These are phyloP conservation scores for Leccinum angustisporum DNA, from an alignment of 1,284 basidiomycete species.

Conservation along the genomic window DNA sequence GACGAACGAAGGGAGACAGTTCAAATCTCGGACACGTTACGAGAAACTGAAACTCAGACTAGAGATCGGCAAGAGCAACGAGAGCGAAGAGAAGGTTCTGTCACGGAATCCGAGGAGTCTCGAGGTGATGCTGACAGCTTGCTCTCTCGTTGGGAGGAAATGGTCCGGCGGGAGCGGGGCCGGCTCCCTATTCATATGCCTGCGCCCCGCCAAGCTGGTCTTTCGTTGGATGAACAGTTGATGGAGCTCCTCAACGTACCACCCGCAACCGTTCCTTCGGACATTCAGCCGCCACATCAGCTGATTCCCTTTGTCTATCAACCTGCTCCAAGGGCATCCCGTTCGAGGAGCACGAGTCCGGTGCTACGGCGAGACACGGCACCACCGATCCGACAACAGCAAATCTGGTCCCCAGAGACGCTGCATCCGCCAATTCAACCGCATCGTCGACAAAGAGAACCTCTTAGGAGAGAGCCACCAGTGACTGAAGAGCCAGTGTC, in stretches of 20 bases:
- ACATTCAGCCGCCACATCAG: conserved; percentile 51
- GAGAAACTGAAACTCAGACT: conserved; percentile 7
- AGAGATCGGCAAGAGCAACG: background rate
- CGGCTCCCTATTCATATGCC: conserved; percentile 41
- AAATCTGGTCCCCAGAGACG: conserved; percentile 23
- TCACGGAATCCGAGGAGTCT: conserved; percentile 28
- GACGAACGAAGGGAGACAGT: conserved; percentile 20
- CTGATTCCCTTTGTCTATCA: conserved; percentile 55
- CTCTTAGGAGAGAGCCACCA: conserved; percentile 6
- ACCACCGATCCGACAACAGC: conserved; percentile 22
- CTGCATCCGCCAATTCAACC: conserved; percentile 16
- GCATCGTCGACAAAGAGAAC: conserved; percentile 8
- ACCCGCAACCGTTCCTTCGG: conserved; percentile 38
- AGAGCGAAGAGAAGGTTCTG: conserved; percentile 19
- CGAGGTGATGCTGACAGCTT: conserved; percentile 31
- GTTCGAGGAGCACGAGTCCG: conserved; percentile 48
- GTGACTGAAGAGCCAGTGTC: background rate
- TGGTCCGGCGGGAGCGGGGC: conserved; percentile 23
- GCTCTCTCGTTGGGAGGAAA: conserved; percentile 22
- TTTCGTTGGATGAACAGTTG: conserved; percentile 56
- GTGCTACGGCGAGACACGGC: conserved; percentile 19
- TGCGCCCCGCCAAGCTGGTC: conserved; percentile 42
- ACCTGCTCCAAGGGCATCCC: conserved; percentile 41
- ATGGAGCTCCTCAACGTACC: conserved; percentile 56
- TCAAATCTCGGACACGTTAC: conserved; percentile 11